Percentiles rank a stretch among this genome's conserved stretches.
phyloP scores from a whole-genome alignment of 208 protist species.

The Trypanosoma avium region DNA sequence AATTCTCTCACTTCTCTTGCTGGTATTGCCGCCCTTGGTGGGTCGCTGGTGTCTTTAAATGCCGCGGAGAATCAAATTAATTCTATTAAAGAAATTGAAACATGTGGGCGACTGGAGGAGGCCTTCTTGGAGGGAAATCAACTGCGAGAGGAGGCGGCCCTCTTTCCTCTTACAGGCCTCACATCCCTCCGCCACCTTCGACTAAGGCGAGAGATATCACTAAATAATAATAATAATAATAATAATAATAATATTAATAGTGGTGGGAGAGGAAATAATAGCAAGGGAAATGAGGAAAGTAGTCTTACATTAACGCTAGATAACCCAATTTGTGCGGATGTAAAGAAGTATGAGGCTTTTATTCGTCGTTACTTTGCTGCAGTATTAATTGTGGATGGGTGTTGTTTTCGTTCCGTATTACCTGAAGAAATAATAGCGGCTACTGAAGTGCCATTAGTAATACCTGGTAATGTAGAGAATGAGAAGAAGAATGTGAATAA shows the following conservation, averaged over 20 bases:
- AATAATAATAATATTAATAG: too few relatives aligned
- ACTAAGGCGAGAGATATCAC: constrained; percentile 37
- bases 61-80: constrained; percentile 64
- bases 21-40: constrained; percentile 46
- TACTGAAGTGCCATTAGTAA: background rate
- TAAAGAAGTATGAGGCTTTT: constrained; percentile 29
- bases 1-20: constrained; percentile 62
- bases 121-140: constrained; percentile 70
- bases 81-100: constrained; percentile 36
- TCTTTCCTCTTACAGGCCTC: constrained; percentile 44
- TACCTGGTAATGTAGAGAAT: background rate
- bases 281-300: too few relatives aligned
- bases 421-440: constrained; percentile 1
- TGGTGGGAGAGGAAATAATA: too few relatives aligned
- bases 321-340: constrained; percentile 68
- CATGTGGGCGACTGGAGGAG: constrained; percentile 33
- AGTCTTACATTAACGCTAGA: constrained; percentile 61
- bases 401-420: constrained; percentile 5
- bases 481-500: background rate
- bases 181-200: constrained; percentile 40
- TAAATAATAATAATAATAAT: constrained; percentile 35
- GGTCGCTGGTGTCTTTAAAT: constrained; percentile 59
- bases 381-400: constrained; percentile 67
- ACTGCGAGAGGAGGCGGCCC: constrained; percentile 29
- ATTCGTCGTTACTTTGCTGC: constrained; percentile 29